Evolutionary conservation across 2,329 filamentous ascomycete species (phyloP).

Genomic region (Penicillium sp.): DNA sequence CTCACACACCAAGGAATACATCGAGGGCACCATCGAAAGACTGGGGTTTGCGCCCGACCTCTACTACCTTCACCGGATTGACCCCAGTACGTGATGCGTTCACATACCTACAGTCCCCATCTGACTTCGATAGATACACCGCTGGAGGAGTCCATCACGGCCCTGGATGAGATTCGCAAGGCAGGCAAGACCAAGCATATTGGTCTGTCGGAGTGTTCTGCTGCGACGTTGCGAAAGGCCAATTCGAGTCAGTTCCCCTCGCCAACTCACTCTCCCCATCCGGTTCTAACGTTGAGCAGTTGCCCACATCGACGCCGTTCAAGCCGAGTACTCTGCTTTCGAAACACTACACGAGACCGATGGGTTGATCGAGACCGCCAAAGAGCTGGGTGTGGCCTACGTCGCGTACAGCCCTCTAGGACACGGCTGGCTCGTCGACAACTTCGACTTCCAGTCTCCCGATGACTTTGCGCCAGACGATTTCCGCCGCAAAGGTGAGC

Average conservation of each 20-base stretch:
- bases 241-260: constrained; percentile 39
- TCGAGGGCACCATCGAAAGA: constrained; percentile 51
- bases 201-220: constrained; percentile 50
- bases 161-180: constrained; percentile 48
- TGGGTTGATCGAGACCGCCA: constrained; percentile 43
- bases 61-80: constrained; percentile 48
- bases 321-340: constrained; percentile 49
- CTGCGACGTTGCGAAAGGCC: constrained; percentile 45
- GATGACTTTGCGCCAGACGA: constrained; percentile 48
- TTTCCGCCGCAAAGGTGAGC: constrained; percentile 41
- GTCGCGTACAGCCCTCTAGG: constrained; percentile 50
- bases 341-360: constrained; percentile 44
- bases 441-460: constrained; percentile 43
- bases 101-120: constrained; percentile 1
- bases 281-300: constrained; percentile 32
- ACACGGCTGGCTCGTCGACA: constrained; percentile 49
- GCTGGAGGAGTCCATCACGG: constrained; percentile 48
- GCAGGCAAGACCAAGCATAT: constrained; percentile 51
- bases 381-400: constrained; percentile 44
- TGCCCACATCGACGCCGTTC: constrained; percentile 48
- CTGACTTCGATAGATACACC: constrained; percentile 38
- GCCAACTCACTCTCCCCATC: fast-evolving
- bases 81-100: constrained; percentile 37
- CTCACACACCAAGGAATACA: constrained; percentile 49
- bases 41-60: constrained; percentile 50